These are phyloP conservation scores for Austroboletus novae-zelandiae DNA, from an alignment of 1,284 basidiomycete genomes.

Conservation along the genomic window DNA sequence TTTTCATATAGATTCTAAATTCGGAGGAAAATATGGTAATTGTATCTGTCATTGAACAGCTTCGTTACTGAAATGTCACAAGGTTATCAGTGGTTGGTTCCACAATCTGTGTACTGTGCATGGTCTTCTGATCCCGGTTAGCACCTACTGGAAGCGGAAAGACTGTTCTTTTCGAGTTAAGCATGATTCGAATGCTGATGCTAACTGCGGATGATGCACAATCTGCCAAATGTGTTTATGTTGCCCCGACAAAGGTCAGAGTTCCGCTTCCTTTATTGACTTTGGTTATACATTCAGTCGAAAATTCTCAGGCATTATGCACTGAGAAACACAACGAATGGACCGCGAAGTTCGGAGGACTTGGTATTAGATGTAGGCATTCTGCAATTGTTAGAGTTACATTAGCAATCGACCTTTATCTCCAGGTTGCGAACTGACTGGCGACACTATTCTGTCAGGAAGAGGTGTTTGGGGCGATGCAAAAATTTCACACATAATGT, in stretches of 20 bases:
- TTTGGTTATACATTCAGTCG: background rate
- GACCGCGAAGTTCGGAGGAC: constrained; percentile 71
- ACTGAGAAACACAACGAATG: constrained; percentile 85
- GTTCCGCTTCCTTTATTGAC: background rate
- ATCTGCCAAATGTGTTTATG: constrained; percentile 77
- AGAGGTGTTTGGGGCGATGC: constrained; percentile 69
- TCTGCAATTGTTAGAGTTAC: background rate
- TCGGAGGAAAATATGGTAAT: constrained; percentile 73
- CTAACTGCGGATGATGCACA: constrained; percentile 38
- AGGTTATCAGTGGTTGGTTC: constrained; percentile 75
- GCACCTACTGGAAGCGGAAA: constrained; percentile 94
- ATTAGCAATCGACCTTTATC: background rate
- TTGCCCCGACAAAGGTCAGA: constrained; percentile 88
- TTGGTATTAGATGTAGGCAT: constrained; percentile 71
- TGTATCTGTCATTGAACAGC: constrained; percentile 1
- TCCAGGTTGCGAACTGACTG: constrained; percentile 86
- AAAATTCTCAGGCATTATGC: constrained; percentile 70
- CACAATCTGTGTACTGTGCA: background rate
- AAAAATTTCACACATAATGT: constrained; percentile 77
- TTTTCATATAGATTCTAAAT: constrained; percentile 55
- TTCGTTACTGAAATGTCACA: constrained; percentile 9
- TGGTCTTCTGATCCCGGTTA: constrained; percentile 27
- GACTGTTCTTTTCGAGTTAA: constrained; percentile 90
- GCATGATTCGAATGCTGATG: constrained; percentile 77
- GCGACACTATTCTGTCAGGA: constrained; percentile 73